Conservation (phyloP, 2,329 filamentous ascomycete species). For the Microsporum ferrugineum region DNA sequence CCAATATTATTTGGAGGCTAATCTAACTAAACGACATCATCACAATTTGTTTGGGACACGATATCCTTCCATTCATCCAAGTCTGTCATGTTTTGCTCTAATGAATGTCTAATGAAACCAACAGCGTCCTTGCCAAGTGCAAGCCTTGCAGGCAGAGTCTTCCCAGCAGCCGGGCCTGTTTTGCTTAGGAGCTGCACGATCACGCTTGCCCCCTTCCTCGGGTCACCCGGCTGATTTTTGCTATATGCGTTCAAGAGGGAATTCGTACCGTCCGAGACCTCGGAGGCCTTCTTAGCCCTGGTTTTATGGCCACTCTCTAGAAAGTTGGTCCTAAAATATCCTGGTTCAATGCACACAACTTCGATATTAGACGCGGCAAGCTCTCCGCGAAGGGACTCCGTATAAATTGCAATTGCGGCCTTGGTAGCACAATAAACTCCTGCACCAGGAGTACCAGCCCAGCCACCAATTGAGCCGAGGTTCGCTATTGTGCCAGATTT, state of each 20-base stretch:
- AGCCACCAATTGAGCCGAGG: background rate
- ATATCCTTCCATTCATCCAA: background rate
- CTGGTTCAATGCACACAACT: constrained; percentile 20
- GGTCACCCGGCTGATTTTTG: constrained; percentile 19
- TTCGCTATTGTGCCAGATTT: constrained; percentile 11
- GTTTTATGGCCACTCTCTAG: constrained; percentile 1
- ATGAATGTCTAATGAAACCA: too few relatives aligned
- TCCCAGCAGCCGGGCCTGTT: constrained; percentile 19
- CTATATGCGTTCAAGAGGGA: background rate
- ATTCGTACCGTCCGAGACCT: background rate
- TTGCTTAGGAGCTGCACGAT: constrained; percentile 21
- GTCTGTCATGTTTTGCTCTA: too few relatives aligned
- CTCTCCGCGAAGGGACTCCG: constrained; percentile 19
- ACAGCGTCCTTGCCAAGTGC: constrained; percentile 15
- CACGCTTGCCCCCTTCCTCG: constrained; percentile 18
- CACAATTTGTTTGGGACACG: background rate
- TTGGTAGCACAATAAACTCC: constrained; percentile 3
- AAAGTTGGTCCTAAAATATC: constrained; percentile 21
- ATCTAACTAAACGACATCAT: background rate
- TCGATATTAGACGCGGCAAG: constrained; percentile 20
- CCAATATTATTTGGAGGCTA: too few relatives aligned
- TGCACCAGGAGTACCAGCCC: background rate
- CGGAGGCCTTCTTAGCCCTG: background rate
- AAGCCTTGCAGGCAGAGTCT: constrained; percentile 15
- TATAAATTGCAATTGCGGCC: background rate